Evolutionary conservation across 176 grass and related monocot species (phyloP).

Genomic region (Zea mays): DNA sequence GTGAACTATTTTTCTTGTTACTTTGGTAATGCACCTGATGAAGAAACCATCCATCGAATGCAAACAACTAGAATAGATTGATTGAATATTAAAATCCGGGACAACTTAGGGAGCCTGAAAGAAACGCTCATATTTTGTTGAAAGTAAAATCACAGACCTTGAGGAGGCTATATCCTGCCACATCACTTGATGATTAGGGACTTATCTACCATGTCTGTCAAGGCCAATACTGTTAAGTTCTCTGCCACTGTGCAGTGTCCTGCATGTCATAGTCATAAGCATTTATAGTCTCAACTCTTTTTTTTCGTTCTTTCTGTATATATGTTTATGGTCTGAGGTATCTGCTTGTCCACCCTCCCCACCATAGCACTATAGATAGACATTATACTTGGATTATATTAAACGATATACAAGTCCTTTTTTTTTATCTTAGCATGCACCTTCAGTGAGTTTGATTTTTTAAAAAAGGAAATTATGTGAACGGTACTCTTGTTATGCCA

Average conservation of each 20-base stretch:
- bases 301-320: not conserved
- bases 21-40: not conserved
- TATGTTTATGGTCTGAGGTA: not conserved
- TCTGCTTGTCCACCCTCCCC: not conserved
- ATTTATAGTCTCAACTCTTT: not conserved
- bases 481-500: not conserved
- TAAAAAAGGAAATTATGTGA: not conserved
- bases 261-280: not conserved
- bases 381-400: not conserved
- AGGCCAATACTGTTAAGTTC: not conserved
- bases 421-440: not conserved
- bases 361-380: not conserved
- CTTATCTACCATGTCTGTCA: not conserved
- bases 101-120: not conserved
- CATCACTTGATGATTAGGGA: not conserved
- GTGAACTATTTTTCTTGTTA: slow-evolving; percentile 16
- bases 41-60: not conserved
- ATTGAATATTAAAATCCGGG: not conserved
- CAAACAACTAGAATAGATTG: slow-evolving; percentile 5
- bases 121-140: not conserved
- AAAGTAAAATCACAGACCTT: not conserved
- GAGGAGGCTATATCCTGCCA: not conserved
- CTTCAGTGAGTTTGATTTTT: not conserved
- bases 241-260: not conserved
- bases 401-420: not conserved